These are phyloP conservation scores for Leccinum holopus DNA, from an alignment of 1,284 basidiomycete species.

Conservation along the genomic window DNA sequence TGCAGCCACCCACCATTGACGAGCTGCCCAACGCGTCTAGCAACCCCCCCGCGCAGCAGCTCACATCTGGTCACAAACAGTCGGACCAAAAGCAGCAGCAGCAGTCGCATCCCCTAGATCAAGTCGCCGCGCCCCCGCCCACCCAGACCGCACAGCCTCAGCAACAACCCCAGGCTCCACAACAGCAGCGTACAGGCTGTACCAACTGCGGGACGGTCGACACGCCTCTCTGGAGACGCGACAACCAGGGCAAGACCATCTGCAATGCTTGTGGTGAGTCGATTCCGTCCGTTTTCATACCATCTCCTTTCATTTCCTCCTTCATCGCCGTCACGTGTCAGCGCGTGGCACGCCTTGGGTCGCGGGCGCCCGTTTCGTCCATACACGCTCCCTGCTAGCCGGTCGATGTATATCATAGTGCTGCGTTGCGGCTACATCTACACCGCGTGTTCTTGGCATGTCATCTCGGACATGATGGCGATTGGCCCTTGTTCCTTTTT, in stretches of 20 bases:
- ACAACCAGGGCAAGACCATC: constrained; percentile 74
- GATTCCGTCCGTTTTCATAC: constrained; percentile 32
- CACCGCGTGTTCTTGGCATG: constrained; percentile 38
- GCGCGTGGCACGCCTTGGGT: constrained; percentile 27
- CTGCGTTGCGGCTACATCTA: constrained; percentile 34
- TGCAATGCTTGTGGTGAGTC: constrained; percentile 87
- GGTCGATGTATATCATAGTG: constrained; percentile 37
- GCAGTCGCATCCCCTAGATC: constrained; percentile 16
- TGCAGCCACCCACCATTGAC: constrained; percentile 17
- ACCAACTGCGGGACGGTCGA: constrained; percentile 70
- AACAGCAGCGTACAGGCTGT: constrained; percentile 45
- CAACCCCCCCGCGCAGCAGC: constrained; percentile 19
- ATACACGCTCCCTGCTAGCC: constrained; percentile 29
- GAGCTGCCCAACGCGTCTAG: constrained; percentile 16
- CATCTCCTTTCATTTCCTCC: constrained; percentile 32
- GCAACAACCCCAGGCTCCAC: constrained; percentile 26
- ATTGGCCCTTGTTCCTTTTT: constrained; percentile 32
- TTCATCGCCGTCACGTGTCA: constrained; percentile 32
- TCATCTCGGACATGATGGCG: constrained; percentile 36
- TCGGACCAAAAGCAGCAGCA: constrained; percentile 13
- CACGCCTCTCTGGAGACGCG: constrained; percentile 81
- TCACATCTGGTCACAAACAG: constrained; percentile 12
- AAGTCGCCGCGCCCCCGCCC: constrained; percentile 21
- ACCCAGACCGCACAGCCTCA: constrained; percentile 23
- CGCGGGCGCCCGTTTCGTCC: constrained; percentile 35